A percentile compares a stretch with the other conserved stretches of the same genome.
Conservation (phyloP, 768 basidiomycete genomes). For the Psilocybe azurescens region DNA sequence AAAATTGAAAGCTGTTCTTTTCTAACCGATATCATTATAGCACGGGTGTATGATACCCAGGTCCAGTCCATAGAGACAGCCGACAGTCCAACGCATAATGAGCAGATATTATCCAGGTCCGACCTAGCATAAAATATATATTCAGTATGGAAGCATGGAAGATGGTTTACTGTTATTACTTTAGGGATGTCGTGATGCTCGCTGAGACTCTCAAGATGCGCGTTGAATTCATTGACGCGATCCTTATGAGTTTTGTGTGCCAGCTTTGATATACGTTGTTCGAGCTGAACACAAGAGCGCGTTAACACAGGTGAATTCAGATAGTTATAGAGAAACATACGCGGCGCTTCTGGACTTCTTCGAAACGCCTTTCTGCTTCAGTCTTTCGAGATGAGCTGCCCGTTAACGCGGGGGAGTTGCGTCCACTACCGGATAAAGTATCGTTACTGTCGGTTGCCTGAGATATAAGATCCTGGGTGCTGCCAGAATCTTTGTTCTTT, state of each 20-base stretch:
- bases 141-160: background rate
- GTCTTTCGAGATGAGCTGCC: slow-evolving; percentile 68
- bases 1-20: background rate
- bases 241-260: slow-evolving; percentile 93
- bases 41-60: background rate
- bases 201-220: slow-evolving; percentile 83
- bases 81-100: background rate
- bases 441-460: slow-evolving; percentile 52
- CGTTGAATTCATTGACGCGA: slow-evolving; percentile 88
- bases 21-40: background rate
- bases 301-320: slow-evolving; percentile 4
- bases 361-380: slow-evolving; percentile 87
- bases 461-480: slow-evolving; percentile 54
- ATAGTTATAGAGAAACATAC: slow-evolving; percentile 46
- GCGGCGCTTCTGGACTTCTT: slow-evolving; percentile 82
- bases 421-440: slow-evolving; percentile 58
- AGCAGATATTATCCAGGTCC: slow-evolving; percentile 76
- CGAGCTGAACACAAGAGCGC: slow-evolving; percentile 53
- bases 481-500: slow-evolving; percentile 49
- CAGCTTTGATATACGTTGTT: slow-evolving; percentile 73
- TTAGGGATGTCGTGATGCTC: slow-evolving; percentile 97
- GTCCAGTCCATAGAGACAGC: background rate
- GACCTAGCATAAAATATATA: slow-evolving; percentile 51
- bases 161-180: slow-evolving; percentile 41
- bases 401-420: slow-evolving; percentile 63